A percentile compares a stretch with the other conserved stretches of the same genome.
Conservation (phyloP, 805 yeast genomes). For the Clavispora carvajalis region DNA sequence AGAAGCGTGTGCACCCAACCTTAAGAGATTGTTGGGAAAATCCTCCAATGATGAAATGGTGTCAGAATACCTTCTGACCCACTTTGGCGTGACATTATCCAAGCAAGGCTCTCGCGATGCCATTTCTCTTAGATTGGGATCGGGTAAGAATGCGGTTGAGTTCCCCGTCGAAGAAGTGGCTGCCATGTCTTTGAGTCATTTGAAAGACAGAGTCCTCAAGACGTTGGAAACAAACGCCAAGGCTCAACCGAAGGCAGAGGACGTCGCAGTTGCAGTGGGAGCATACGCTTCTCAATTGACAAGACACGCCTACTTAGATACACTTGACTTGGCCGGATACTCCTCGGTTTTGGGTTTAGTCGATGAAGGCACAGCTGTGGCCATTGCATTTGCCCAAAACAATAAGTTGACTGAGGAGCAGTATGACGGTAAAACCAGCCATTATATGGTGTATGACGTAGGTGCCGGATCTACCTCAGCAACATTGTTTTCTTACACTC, state of each 20-base stretch:
- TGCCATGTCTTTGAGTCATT: constrained; percentile 75
- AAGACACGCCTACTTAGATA: constrained; percentile 66
- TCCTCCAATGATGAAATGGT: constrained; percentile 43
- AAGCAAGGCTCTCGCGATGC: constrained; percentile 40
- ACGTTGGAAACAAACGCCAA: constrained; percentile 49
- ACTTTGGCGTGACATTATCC: constrained; percentile 55
- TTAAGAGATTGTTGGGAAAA: constrained; percentile 71
- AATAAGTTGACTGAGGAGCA: constrained; percentile 35
- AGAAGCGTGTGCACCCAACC: constrained; percentile 53
- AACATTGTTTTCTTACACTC: constrained; percentile 65
- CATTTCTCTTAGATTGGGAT: constrained; percentile 49
- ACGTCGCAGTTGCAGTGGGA: constrained; percentile 74
- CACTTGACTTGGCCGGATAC: constrained; percentile 65
- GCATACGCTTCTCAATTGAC: constrained; percentile 60
- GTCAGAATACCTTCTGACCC: constrained; percentile 43
- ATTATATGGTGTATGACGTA: constrained; percentile 77
- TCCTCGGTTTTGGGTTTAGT: constrained; percentile 58
- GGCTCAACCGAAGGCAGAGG: constrained; percentile 48
- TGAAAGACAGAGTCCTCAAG: constrained; percentile 57
- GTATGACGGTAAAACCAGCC: constrained; percentile 36
- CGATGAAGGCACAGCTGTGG: constrained; percentile 91
- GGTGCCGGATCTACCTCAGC: constrained; percentile 92
- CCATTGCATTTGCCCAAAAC: constrained; percentile 68
- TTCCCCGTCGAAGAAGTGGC: constrained; percentile 67
- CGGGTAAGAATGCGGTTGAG: constrained; percentile 23